phyloP scores from a whole-genome alignment of 1,284 basidiomycete species.

The Papiliotrema nemorosa region DNA sequence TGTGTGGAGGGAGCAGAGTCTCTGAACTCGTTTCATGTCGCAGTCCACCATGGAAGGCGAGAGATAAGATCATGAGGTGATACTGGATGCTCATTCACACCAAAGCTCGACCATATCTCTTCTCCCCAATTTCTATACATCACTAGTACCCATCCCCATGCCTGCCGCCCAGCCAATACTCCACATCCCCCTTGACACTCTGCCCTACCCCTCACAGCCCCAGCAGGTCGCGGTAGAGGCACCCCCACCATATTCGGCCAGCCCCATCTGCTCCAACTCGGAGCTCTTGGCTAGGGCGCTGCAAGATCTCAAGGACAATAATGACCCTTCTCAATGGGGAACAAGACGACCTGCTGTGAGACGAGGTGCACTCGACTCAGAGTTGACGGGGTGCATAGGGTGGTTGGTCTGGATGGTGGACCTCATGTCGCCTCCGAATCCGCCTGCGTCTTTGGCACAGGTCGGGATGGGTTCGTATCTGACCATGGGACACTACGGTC shows the following conservation, averaged over 20 bases:
- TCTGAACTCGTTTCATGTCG: too few relatives aligned
- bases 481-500: too few relatives aligned
- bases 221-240: neutral
- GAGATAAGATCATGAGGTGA: neutral
- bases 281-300: constrained; percentile 3
- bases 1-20: too few relatives aligned
- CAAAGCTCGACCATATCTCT: too few relatives aligned
- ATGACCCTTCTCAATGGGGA: constrained; percentile 20
- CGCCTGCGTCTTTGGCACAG: neutral
- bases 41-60: neutral
- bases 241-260: neutral
- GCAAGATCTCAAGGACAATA: constrained; percentile 9
- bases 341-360: constrained; percentile 3
- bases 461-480: too few relatives aligned
- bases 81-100: too few relatives aligned
- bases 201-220: neutral
- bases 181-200: neutral
- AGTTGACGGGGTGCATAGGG: neutral
- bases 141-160: neutral
- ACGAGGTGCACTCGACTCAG: neutral
- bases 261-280: neutral
- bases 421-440: neutral
- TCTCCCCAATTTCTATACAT: neutral
- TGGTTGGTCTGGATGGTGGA: neutral
- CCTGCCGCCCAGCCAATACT: neutral